Conservation (phyloP, 306 rosid species). For the Quercus suber region DNA sequence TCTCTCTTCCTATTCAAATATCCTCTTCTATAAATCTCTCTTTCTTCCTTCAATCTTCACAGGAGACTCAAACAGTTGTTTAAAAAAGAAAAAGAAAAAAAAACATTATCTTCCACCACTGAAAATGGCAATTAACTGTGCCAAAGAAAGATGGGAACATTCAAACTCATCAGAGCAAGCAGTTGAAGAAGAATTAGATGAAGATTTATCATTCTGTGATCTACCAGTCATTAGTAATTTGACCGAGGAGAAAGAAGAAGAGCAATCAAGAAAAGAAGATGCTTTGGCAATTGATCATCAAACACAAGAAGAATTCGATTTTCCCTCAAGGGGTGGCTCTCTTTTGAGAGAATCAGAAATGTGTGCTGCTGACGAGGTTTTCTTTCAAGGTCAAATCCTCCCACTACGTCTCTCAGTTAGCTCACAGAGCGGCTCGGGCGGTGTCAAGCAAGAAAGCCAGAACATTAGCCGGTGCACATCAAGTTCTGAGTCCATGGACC, state of each 20-base stretch:
- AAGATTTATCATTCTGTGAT: slow-evolving; percentile 70
- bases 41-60: slow-evolving; percentile 3
- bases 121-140: slow-evolving; percentile 37
- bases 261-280: slow-evolving; percentile 11
- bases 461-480: slow-evolving; percentile 22
- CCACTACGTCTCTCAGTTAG: slow-evolving; percentile 59
- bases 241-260: slow-evolving; percentile 12
- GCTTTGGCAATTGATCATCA: slow-evolving; percentile 25
- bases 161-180: not conserved
- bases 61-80: slow-evolving; percentile 12
- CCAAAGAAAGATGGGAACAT: slow-evolving; percentile 19
- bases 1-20: slow-evolving; percentile 20
- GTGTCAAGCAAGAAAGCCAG: not conserved
- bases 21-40: slow-evolving; percentile 13
- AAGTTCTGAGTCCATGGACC: slow-evolving; percentile 39
- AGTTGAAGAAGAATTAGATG: slow-evolving; percentile 41
- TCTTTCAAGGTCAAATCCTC: slow-evolving; percentile 74
- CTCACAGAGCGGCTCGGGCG: slow-evolving; percentile 36
- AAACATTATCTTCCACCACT: slow-evolving; percentile 3
- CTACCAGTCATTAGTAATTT: slow-evolving; percentile 41
- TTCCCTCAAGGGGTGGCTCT: slow-evolving; percentile 33
- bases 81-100: slow-evolving; percentile 4
- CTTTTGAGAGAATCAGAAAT: slow-evolving; percentile 39
- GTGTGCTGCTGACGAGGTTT: slow-evolving; percentile 82
- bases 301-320: slow-evolving; percentile 62